Evolutionary conservation across 1,284 basidiomycete species (phyloP), one percentile per base, ranked within the genome.

Genomic region (Leccinum fuscescens): DNA sequence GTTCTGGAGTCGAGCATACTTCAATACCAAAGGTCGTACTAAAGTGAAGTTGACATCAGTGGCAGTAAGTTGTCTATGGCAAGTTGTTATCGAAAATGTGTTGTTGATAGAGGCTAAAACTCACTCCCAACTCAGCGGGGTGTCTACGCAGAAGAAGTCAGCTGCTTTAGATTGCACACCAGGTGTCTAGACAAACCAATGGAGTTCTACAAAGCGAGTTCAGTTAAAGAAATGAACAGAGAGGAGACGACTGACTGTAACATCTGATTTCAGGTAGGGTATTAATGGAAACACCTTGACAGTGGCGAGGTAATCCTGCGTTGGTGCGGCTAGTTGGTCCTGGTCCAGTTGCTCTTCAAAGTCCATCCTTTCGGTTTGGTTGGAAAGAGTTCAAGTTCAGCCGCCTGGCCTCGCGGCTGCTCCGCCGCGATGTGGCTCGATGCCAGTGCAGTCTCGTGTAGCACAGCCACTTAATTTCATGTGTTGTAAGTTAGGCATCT

Each of bases 41-140:
- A 94, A 79, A 6, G 89, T 82, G 67, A 93, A 93, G 70, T 93
- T 92, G 76, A 96, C 83, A 66, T 94, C 91, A 2, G 92, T 86
- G 0, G 92, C 89, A 14, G 86, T 89, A 57, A 93, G 79, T 69
- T 93, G 90, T 14, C 88, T 91, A 55, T 22, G 51, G 50, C 29
- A 49, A 55, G 8, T 22, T 31, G 52, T 42, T 39, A 22, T 60
- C 27, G 48, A 59, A 37, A 52, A 54, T 3, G 52, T 11, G 37
- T 20, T 29, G 58, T 37, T 2, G 6, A 60, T 17, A n/a, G 12
- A 42, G 14, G 35, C 22, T 66, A 68, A 60, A 29, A 85, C 87
- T 75, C 66, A 87, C 83, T 93, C 92, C 93, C 92, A 94, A 58
- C 83, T 87, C 55, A 95, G 73, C 6, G 90, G 83, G 52, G 86